Evolutionary conservation across 73 alveolate genomes (phyloP).

Genomic region (Effrenium voratum): DNA sequence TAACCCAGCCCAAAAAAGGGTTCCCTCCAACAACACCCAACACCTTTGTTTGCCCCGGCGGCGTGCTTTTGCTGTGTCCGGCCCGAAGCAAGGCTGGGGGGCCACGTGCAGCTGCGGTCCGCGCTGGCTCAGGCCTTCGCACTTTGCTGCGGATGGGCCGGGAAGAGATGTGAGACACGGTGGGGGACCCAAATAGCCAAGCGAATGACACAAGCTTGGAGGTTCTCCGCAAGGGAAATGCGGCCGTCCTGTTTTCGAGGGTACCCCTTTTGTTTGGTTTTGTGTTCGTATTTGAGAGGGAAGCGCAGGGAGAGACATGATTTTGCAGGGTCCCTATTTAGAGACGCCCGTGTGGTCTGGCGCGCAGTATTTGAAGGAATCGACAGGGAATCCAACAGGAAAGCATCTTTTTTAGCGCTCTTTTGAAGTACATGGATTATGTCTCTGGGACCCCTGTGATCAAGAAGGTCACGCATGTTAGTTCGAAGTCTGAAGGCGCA

Average conservation of each 20-base stretch:
- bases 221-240: not conserved
- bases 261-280: not conserved
- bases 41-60: not conserved
- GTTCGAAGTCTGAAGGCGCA: no score
- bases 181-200: not conserved
- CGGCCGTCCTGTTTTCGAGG: not conserved
- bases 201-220: not conserved
- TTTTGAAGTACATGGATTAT: no score
- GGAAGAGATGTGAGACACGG: not conserved
- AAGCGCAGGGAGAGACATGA: no score
- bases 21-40: not conserved
- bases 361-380: no score
- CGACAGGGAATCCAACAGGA: no score
- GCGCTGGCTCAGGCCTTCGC: not conserved
- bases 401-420: no score
- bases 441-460: no score
- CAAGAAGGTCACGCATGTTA: no score
- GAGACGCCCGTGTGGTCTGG: no score
- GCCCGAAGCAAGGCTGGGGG: not conserved
- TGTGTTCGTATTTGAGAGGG: not conserved
- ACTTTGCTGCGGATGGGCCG: not conserved
- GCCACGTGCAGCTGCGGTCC: slow-evolving; percentile 6
- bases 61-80: not conserved
- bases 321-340: no score
- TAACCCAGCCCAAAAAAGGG: no score